These are phyloP conservation scores for Aspergillus sclerotioniger DNA, from an alignment of 495 filamentous ascomycete species.

Conservation along the genomic window DNA sequence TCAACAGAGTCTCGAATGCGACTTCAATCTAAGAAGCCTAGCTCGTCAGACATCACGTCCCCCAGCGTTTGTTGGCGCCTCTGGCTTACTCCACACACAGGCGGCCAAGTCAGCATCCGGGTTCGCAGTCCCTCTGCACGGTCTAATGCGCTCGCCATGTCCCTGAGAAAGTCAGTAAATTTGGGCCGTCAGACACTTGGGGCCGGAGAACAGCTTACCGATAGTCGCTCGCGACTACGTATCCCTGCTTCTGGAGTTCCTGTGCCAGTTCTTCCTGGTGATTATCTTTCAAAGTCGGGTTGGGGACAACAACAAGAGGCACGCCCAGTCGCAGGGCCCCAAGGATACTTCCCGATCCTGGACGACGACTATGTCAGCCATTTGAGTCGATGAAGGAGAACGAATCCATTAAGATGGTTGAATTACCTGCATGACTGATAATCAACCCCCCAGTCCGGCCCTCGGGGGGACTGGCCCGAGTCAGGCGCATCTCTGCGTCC, in stretches of 20 bases:
- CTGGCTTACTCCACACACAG: slow-evolving; percentile 40
- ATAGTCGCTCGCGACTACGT: slow-evolving; percentile 58
- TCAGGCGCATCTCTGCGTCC: slow-evolving; percentile 52
- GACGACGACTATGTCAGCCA: slow-evolving; percentile 9
- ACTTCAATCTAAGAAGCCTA: slow-evolving; percentile 55
- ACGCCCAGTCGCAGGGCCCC: slow-evolving; percentile 68
- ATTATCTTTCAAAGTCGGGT: slow-evolving; percentile 77
- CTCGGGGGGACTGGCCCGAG: slow-evolving; percentile 39
- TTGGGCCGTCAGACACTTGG: background rate
- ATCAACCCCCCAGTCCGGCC: slow-evolving; percentile 57
- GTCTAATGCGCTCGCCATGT: slow-evolving; percentile 43
- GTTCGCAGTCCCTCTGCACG: slow-evolving; percentile 42
- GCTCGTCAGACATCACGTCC: slow-evolving; percentile 55
- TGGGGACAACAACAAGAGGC: slow-evolving; percentile 82
- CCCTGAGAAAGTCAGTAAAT: slow-evolving; percentile 29
- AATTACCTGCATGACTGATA: slow-evolving; percentile 82
- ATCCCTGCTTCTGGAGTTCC: slow-evolving; percentile 65
- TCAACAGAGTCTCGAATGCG: background rate
- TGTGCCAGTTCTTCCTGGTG: slow-evolving; percentile 86
- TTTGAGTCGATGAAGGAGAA: background rate
- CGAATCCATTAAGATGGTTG: background rate
- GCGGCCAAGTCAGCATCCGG: slow-evolving; percentile 47
- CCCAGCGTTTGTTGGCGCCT: slow-evolving; percentile 37
- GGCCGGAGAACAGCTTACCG: slow-evolving; percentile 10
- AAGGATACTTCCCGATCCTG: slow-evolving; percentile 87